A percentile compares a stretch with the other conserved stretches of the same genome.
Conservation (phyloP, 139 green algal species). For the Ulvella scutata region DNA sequence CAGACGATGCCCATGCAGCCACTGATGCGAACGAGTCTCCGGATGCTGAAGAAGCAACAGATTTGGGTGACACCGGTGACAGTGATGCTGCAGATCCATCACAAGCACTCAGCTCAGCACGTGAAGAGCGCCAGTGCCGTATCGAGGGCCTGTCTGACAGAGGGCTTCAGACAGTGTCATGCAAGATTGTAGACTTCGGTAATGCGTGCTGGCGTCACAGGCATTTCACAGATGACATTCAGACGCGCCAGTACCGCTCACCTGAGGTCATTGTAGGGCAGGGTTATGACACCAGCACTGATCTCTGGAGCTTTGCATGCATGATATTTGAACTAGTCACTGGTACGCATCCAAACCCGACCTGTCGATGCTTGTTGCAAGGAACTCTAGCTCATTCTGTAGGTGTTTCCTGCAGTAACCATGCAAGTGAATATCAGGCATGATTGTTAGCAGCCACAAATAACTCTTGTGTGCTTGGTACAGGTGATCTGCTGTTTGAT, state of each 20-base stretch:
- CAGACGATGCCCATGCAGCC: too few species aligned
- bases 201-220: constrained; percentile 97
- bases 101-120: neutral
- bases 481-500: constrained; percentile 94
- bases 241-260: constrained; percentile 92
- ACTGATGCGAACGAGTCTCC: too few species aligned
- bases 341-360: neutral
- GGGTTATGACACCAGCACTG: constrained; percentile 67
- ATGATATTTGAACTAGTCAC: constrained; percentile 96
- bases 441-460: too few species aligned
- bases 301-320: constrained; percentile 96
- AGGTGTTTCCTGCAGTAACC: too few species aligned
- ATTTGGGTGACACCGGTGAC: too few species aligned
- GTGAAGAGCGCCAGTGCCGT: neutral
- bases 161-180: constrained; percentile 20
- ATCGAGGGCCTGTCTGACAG: constrained; percentile 23
- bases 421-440: too few species aligned
- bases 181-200: constrained; percentile 96
- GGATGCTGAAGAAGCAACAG: too few species aligned
- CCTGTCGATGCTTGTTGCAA: too few species aligned
- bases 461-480: too few species aligned
- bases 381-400: too few species aligned
- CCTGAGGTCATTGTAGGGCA: constrained; percentile 39
- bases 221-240: constrained; percentile 95
- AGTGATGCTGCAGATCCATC: neutral